Conservation (phyloP, 768 basidiomycete genomes). For the Rhodotorula babjevae region DNA sequence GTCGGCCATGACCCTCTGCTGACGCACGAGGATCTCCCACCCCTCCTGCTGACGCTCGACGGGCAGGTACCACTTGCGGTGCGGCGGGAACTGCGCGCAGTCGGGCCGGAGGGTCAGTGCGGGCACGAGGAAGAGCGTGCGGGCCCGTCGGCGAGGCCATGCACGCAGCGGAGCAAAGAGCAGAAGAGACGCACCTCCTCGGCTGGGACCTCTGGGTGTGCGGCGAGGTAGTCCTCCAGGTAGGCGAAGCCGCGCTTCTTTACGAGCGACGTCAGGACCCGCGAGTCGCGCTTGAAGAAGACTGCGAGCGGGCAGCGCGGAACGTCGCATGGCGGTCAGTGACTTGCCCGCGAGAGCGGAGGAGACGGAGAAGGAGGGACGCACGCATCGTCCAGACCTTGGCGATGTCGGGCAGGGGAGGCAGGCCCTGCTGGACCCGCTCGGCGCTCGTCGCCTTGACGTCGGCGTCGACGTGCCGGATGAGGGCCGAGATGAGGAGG, state of each 20-base stretch:
- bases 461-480: conserved; percentile 17
- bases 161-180: too few species aligned
- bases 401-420: conserved; percentile 1
- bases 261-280: conserved; percentile 16
- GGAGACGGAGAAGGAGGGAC: background rate
- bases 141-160: too few species aligned
- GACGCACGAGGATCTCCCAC: conserved; percentile 24
- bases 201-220: background rate
- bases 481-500: conserved; percentile 14
- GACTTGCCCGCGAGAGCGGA: background rate
- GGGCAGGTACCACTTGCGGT: conserved; percentile 27
- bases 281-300: conserved; percentile 28
- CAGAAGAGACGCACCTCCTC: background rate
- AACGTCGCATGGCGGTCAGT: too few species aligned
- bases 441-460: background rate
- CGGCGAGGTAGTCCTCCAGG: conserved; percentile 20
- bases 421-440: background rate
- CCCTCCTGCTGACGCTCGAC: conserved; percentile 14
- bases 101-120: too few species aligned
- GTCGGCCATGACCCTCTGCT: conserved; percentile 3
- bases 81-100: conserved; percentile 22
- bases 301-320: background rate
- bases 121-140: too few species aligned
- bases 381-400: conserved; percentile 32
- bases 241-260: conserved; percentile 30